Base-by-base conservation (phyloP, 257 asterid species). In the Nicotiana tabacum region DNA sequence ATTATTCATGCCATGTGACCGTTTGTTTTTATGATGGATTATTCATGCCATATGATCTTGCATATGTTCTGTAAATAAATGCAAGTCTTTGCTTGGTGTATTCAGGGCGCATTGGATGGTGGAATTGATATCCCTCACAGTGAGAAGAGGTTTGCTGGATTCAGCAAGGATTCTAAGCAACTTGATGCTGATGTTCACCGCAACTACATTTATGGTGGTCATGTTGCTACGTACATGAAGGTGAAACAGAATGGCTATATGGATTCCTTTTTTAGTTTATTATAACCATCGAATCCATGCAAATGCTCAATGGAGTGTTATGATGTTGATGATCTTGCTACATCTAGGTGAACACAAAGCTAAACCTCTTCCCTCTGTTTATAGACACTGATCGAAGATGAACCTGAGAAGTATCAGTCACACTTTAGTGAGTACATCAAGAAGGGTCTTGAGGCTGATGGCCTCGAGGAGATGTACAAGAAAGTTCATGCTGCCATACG, bases 111-210 rank as follows among this genome's bases (percentile, higher is more conserved):
- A 24, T 83, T 94, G 66, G 98, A 94, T 86, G 98, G 93, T 51
- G 98, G 98, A 13, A 88, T 94, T 2, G 98, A 94, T 79, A 90
- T 94, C 70, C 98, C 98, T 78, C 98, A 94, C 84, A 91, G 97
- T 33, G 98, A 94, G 4, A 92, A 94, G 89, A 91, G 97, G 85
- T 94, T 92, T 84, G 96, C 98, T 48, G 98, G 98, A 51, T 94
- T 83, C 74, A 84, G 77, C 90, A 93, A 93, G 90, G 97, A 89
- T 1, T 85, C 81, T 84, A 92, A 94, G 57, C 89, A 87, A 64
- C 97, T 94, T 83, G 96, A 94, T 67, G 86, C 98, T 58, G 98
- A 94, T 56, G 93, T 89, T 39, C 98, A 94, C 72, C 91, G 97
- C 62, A 94, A 94, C 81, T 94, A 94, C 91, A 88, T 94, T 64